phyloP scores from a whole-genome alignment of 2,329 filamentous ascomycete species.

The Paecilomyces sp. region DNA sequence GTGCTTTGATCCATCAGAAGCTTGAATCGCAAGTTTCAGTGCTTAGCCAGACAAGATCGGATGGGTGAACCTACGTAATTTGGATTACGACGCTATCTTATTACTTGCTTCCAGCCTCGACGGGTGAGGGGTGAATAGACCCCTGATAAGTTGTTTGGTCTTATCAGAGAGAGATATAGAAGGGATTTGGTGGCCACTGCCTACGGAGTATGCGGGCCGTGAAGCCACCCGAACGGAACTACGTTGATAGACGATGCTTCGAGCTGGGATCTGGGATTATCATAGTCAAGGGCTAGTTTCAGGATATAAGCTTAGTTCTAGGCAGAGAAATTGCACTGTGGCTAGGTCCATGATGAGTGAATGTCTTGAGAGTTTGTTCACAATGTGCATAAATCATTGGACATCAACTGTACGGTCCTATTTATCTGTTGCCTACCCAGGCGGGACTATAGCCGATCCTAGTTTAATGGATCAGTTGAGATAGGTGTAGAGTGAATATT shows the following conservation, averaged over 20 bases:
- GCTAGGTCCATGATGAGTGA: too few relatives aligned
- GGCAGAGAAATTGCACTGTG: not conserved
- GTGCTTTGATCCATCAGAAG: not conserved
- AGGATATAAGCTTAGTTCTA: not conserved
- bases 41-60: not conserved
- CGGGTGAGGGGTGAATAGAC: too few relatives aligned
- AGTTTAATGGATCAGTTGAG: too few relatives aligned
- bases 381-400: too few relatives aligned
- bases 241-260: not conserved
- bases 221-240: not conserved
- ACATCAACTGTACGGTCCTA: too few relatives aligned
- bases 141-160: too few relatives aligned
- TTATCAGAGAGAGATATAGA: not conserved
- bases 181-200: not conserved
- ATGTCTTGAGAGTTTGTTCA: too few relatives aligned
- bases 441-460: too few relatives aligned
- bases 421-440: too few relatives aligned
- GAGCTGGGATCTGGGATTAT: not conserved
- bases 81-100: not conserved
- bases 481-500: too few relatives aligned
- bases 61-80: not conserved
- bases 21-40: not conserved
- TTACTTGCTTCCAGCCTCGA: too few relatives aligned
- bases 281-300: not conserved
- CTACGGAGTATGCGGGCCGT: not conserved